Conservation (phyloP, 2,329 filamentous ascomycete species). For the Coniella lustricola region DNA sequence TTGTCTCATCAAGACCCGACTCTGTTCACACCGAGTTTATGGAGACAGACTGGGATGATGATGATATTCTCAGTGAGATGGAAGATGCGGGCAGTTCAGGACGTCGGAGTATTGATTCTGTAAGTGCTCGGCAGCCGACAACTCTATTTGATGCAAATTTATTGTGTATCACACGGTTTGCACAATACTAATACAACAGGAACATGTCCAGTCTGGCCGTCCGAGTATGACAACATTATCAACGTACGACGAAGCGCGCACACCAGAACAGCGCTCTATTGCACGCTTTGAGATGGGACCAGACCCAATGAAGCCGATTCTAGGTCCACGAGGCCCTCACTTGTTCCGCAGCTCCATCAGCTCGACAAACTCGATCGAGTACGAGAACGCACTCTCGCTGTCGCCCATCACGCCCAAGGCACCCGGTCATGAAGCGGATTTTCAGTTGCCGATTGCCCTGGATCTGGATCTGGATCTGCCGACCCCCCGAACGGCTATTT, state of each 20-base stretch:
- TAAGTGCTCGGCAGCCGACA: too few species aligned
- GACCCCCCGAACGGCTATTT: slow-evolving; percentile 29
- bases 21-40: slow-evolving; percentile 72
- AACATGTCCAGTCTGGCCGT: slow-evolving; percentile 52
- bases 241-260: slow-evolving; percentile 76
- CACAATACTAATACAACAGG: too few species aligned
- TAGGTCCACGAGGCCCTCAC: slow-evolving; percentile 80
- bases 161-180: too few species aligned
- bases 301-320: slow-evolving; percentile 56
- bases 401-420: slow-evolving; percentile 68
- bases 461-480: slow-evolving; percentile 33
- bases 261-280: slow-evolving; percentile 42
- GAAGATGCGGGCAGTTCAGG: slow-evolving; percentile 57
- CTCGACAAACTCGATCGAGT: slow-evolving; percentile 44
- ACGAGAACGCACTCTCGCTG: slow-evolving; percentile 54
- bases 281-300: slow-evolving; percentile 22
- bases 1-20: slow-evolving; percentile 49
- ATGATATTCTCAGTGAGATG: slow-evolving; percentile 49
- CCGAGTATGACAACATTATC: slow-evolving; percentile 81
- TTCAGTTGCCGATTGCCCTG: slow-evolving; percentile 29
- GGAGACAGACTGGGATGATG: slow-evolving; percentile 69
- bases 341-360: slow-evolving; percentile 68
- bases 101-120: slow-evolving; percentile 63
- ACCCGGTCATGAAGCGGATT: slow-evolving; percentile 24
- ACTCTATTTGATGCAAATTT: too few species aligned